These are phyloP conservation scores for Hyaloscypha bicolor DNA, from an alignment of 495 filamentous ascomycete genomes.

Conservation along the genomic window DNA sequence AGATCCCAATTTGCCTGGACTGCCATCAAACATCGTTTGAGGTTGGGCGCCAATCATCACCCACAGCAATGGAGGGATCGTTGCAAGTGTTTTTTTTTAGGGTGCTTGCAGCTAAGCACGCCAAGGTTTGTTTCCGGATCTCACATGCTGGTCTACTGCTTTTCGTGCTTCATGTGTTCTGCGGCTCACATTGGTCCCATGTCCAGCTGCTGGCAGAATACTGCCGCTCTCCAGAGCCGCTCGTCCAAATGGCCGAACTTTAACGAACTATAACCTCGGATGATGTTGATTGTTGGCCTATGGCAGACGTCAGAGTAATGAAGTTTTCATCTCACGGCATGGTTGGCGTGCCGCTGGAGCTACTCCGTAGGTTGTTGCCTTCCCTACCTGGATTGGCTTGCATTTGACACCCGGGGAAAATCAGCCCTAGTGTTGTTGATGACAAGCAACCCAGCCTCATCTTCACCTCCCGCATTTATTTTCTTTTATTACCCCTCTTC, in stretches of 20 bases:
- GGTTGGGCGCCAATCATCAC: not conserved
- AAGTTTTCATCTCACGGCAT: not conserved
- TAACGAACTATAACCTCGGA: not conserved
- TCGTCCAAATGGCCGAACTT: not conserved
- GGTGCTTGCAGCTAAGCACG: not conserved
- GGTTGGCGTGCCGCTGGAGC: not conserved
- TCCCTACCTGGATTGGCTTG: not conserved
- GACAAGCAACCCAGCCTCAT: not conserved
- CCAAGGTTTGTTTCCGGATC: not conserved
- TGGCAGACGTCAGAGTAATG: not conserved
- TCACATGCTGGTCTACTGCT: not conserved
- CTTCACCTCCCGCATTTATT: not conserved
- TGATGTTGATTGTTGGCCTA: not conserved
- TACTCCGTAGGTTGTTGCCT: not conserved
- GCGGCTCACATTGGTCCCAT: not conserved
- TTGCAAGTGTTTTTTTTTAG: not conserved
- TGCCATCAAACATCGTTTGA: not conserved
- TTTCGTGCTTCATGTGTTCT: not conserved
- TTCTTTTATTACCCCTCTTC: not conserved
- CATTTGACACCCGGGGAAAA: not conserved
- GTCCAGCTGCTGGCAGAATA: not conserved
- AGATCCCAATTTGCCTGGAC: not conserved
- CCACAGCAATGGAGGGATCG: not conserved
- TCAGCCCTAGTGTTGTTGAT: not conserved
- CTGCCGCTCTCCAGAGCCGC: not conserved